Evolutionary conservation across 2,329 filamentous ascomycete species (phyloP).

Genomic region (Fusarium cyanostomum): DNA sequence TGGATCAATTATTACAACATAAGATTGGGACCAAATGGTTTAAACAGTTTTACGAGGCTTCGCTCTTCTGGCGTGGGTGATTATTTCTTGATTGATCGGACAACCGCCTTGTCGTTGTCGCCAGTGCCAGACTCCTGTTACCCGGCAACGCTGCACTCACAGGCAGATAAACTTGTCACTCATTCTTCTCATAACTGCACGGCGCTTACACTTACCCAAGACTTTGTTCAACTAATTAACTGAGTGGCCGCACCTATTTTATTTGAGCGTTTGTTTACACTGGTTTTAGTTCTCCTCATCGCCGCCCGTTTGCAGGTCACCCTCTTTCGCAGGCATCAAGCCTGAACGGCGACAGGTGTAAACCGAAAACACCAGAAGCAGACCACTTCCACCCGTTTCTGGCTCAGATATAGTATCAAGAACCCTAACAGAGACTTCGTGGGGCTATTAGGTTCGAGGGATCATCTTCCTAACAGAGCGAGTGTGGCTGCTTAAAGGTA

Average conservation of each 20-base stretch:
- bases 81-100: not conserved
- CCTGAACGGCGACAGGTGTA: not conserved
- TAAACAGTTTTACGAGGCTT: too few species aligned
- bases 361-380: not conserved
- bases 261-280: not conserved
- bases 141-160: constrained; percentile 10
- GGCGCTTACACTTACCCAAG: not conserved
- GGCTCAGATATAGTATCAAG: too few species aligned
- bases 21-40: too few species aligned
- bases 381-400: not conserved
- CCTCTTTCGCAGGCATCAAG: not conserved
- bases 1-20: too few species aligned
- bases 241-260: not conserved
- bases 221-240: not conserved
- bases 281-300: not conserved
- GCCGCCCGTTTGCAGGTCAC: not conserved
- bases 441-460: too few species aligned
- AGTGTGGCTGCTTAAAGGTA: not conserved
- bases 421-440: too few species aligned
- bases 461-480: too few species aligned
- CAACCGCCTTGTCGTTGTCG: not conserved
- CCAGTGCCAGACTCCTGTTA: not conserved
- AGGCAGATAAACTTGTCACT: not conserved
- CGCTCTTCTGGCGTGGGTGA: too few species aligned
- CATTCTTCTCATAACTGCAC: not conserved